Evolutionary conservation across 2,329 filamentous ascomycete species (phyloP), one percentile per base, ranked within the genome.

Genomic region (Colletotrichum camelliae): DNA sequence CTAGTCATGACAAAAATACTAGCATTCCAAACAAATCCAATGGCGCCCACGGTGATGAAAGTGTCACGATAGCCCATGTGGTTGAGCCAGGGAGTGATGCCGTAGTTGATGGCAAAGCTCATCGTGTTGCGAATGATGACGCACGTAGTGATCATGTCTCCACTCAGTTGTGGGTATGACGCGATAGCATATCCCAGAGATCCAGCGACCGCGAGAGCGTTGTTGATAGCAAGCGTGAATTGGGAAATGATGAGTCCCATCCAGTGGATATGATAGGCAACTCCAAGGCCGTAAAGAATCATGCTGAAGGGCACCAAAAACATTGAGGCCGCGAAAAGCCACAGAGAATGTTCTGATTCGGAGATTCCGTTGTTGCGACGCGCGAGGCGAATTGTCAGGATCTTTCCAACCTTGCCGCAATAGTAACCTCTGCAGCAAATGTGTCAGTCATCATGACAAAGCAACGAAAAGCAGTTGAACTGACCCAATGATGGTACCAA

Each of bases 1-100:
- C 83, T 86, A 12, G 89, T 84, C 81, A 90, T 87, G 4, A 85
- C 62, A 18, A 89, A 83, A 79, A 87, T 81, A 73, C 85, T 85
- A 52, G 86, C 77, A 58, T 86, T 83, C 79, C 84, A 84, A 9
- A 82, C 84, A 58, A 86, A 77, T 1, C 81, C 81, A 74, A 86
- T 75, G 0, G 80, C 85, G 5, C 82, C 86, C 3, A 83, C 77
- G 31, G 84, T 83, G 65, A 86, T 77, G 31, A 81, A 87, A 2
- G 83, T 82, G 66, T 85, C 83, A 35, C 84, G 82, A 61, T 84
- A 83, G 1, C 86, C 85, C 75, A 83, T 83, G 18, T 81, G 78
- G 1, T 80, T 80, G 1, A 82, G 37, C 82, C 82, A 83, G 1
- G 81, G 80, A 1, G 81, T 82, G 60, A 83, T 81, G 43, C 79